Evolutionary conservation across 768 basidiomycete species (phyloP), one percentile per base, ranked within the genome.

Genomic region (Mycena albidolilacea): DNA sequence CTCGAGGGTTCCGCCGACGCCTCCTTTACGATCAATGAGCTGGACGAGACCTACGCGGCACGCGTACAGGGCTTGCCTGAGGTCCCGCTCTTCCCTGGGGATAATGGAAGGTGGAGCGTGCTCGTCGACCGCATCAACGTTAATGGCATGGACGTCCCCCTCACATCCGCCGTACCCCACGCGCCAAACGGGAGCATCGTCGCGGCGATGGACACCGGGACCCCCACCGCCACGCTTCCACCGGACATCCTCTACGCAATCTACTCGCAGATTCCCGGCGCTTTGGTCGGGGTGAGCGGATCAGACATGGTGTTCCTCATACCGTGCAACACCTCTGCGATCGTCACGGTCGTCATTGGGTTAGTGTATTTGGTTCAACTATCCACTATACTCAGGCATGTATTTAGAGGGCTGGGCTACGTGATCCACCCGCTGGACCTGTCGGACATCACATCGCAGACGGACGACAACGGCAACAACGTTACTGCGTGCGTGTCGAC

Each of bases 131-230:
- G 50, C 37, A 64, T 70, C 4, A 41, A 35, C 2, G 62, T 72
- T 17, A 46, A 69, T 14, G 63, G 48, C 15, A 35, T 21, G 2
- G 21, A 19, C 6, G 5, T 69, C 1, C n/a, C 43, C 4, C 41
- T 73, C 9, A n/a, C 46, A 21, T 68, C 67, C n/a, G 11, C 1
- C 2, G 54, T 55, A 17, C 54, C 23, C 3, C 6, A 14, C 23
- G 12, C 54, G 11, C 54, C 54, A 5, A 15, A 30, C 0, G 72
- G 72, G 5, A 69, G 54, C 7, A 15, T 69, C 0, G 46, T 55
- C 1, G 38, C 50, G 2, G 9, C 52, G 35, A 50, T 73, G 62
- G 72, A 73, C 48, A 69, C 72, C 2, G 72, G 72, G 0, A 73
- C 62, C 1, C 63, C 72, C 7, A 30, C 37, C 0, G 44, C 54